Evolutionary conservation across 805 yeast genomes (phyloP).

Genomic region (Candida nonsorbophila): DNA sequence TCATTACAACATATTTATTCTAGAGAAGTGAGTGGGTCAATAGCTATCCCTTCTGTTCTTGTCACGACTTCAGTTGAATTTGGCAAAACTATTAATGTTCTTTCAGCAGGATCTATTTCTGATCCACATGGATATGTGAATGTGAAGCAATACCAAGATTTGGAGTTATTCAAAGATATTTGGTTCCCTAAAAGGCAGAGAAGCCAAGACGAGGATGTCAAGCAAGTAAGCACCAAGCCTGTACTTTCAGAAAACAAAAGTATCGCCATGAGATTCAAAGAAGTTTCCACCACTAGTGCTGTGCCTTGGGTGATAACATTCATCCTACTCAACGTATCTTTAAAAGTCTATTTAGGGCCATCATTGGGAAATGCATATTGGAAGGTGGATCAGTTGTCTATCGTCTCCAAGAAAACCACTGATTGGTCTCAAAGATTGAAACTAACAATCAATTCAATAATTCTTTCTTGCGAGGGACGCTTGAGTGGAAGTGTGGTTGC

Average conservation of each 20-base stretch:
- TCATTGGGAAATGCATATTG: constrained; percentile 67
- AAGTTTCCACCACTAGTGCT: constrained; percentile 57
- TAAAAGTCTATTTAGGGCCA: constrained; percentile 75
- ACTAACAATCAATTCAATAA: constrained; percentile 49
- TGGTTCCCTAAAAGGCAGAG: constrained; percentile 51
- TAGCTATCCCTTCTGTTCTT: constrained; percentile 42
- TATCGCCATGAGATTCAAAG: constrained; percentile 44
- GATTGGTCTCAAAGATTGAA: constrained; percentile 70
- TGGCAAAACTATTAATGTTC: constrained; percentile 33
- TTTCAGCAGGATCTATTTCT: constrained; percentile 47
- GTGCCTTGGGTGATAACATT: constrained; percentile 72
- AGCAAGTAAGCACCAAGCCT: background rate
- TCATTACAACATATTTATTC: constrained; percentile 89
- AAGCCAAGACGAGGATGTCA: background rate
- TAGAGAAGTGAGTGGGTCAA: constrained; percentile 77
- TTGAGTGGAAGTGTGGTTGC: constrained; percentile 64
- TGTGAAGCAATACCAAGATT: constrained; percentile 81
- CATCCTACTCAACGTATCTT: constrained; percentile 44
- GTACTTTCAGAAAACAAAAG: constrained; percentile 23
- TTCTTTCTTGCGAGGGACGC: constrained; percentile 65
- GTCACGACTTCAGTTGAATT: constrained; percentile 45
- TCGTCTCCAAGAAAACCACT: constrained; percentile 57
- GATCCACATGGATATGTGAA: constrained; percentile 62
- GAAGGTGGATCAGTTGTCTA: constrained; percentile 58
- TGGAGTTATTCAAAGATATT: constrained; percentile 74